These are phyloP conservation scores for Sherardia arvensis DNA, from an alignment of 257 asterid genomes.

Conservation along the genomic window DNA sequence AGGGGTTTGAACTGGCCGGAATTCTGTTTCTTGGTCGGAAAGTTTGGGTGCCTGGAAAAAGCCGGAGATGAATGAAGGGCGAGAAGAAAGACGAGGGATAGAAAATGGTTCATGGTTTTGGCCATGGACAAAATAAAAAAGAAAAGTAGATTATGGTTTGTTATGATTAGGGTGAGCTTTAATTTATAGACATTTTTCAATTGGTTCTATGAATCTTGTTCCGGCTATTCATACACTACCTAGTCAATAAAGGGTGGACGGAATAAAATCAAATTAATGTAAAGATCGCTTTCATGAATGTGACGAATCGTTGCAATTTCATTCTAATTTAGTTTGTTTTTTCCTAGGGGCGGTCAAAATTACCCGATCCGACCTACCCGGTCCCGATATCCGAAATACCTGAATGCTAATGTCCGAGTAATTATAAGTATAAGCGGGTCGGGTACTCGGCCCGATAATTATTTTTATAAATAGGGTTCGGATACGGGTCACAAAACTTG, in stretches of 20 bases:
- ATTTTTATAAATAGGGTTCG: too few relatives aligned
- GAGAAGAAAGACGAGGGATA: neutral
- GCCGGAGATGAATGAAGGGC: neutral
- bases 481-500: too few relatives aligned
- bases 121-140: neutral
- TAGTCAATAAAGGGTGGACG: neutral
- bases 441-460: too few relatives aligned
- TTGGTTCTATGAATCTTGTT: neutral
- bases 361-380: too few relatives aligned
- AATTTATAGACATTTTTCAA: neutral
- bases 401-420: too few relatives aligned
- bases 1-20: neutral
- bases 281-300: neutral
- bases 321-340: neutral
- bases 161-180: neutral
- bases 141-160: neutral
- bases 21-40: neutral
- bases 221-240: neutral
- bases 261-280: neutral
- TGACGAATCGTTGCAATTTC: neutral
- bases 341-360: too few relatives aligned
- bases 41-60: neutral
- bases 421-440: too few relatives aligned
- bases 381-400: too few relatives aligned
- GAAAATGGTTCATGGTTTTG: too few relatives aligned